These are phyloP conservation scores for Neofusicoccum parvum DNA, from an alignment of 2,329 filamentous ascomycete genomes.

Conservation along the genomic window DNA sequence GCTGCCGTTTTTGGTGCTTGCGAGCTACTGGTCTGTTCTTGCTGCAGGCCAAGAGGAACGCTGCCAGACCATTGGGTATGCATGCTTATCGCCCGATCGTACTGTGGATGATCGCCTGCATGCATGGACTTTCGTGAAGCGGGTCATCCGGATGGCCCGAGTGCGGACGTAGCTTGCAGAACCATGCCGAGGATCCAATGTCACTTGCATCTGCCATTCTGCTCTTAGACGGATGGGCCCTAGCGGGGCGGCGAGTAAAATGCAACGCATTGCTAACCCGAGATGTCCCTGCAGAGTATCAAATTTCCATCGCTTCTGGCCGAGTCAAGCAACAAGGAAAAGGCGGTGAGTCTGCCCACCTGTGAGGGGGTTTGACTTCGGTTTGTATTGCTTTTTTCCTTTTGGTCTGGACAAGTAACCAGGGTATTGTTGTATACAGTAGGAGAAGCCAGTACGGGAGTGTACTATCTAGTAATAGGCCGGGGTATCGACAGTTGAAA, in stretches of 20 bases:
- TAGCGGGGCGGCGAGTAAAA: neutral
- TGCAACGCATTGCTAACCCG: neutral
- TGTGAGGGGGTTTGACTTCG: too few relatives aligned
- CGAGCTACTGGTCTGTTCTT: too few relatives aligned
- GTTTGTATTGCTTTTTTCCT: neutral
- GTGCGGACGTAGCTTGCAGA: neutral
- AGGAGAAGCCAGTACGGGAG: neutral
- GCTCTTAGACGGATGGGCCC: neutral
- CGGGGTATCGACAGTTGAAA: slow-evolving; percentile 8
- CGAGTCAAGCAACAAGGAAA: neutral
- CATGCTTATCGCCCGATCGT: too few relatives aligned
- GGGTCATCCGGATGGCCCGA: neutral
- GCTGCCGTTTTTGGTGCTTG: too few relatives aligned
- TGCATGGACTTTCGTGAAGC: neutral
- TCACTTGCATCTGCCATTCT: neutral
- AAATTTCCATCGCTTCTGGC: too few relatives aligned
- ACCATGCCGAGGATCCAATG: neutral
- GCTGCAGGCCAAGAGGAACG: too few relatives aligned
- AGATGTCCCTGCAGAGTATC: neutral
- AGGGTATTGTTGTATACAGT: neutral
- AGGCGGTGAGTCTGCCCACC: too few relatives aligned
- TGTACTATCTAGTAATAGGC: neutral
- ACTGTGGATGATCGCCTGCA: neutral
- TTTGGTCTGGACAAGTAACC: neutral
- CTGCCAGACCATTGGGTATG: too few relatives aligned